These are phyloP conservation scores for Byssothecium circinans DNA, from an alignment of 2,329 filamentous ascomycete species.

Conservation along the genomic window DNA sequence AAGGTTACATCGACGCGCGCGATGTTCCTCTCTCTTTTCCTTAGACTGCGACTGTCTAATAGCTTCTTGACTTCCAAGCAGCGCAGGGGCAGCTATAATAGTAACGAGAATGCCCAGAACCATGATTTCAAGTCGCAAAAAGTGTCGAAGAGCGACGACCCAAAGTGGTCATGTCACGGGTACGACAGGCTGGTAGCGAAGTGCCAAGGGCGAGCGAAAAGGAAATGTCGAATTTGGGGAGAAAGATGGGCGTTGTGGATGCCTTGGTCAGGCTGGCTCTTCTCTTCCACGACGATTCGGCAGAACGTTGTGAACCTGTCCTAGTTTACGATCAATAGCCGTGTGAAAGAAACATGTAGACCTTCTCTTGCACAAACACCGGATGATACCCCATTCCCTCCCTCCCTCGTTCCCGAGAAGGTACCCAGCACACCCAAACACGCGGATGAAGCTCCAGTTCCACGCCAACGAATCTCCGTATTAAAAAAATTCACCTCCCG, in stretches of 20 bases:
- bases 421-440: too few species aligned
- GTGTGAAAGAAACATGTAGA: too few species aligned
- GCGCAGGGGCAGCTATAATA: constrained; percentile 47
- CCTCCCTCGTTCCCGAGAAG: too few species aligned
- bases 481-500: too few species aligned
- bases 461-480: too few species aligned
- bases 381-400: too few species aligned
- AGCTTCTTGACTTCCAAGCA: constrained; percentile 54
- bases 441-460: not conserved
- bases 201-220: not conserved
- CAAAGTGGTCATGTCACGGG: not conserved
- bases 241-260: too few species aligned
- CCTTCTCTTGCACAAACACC: too few species aligned
- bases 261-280: too few species aligned
- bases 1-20: constrained; percentile 53
- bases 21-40: constrained; percentile 54
- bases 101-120: constrained; percentile 48
- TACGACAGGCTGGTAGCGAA: not conserved
- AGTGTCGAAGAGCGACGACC: not conserved
- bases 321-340: too few species aligned
- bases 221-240: too few species aligned
- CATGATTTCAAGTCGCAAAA: constrained; percentile 33
- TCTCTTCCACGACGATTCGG: too few species aligned
- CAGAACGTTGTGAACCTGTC: not conserved
- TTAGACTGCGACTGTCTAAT: constrained; percentile 55